phyloP scores from a whole-genome alignment of 257 asterid species.

The Nicotiana tomentosiformis region DNA sequence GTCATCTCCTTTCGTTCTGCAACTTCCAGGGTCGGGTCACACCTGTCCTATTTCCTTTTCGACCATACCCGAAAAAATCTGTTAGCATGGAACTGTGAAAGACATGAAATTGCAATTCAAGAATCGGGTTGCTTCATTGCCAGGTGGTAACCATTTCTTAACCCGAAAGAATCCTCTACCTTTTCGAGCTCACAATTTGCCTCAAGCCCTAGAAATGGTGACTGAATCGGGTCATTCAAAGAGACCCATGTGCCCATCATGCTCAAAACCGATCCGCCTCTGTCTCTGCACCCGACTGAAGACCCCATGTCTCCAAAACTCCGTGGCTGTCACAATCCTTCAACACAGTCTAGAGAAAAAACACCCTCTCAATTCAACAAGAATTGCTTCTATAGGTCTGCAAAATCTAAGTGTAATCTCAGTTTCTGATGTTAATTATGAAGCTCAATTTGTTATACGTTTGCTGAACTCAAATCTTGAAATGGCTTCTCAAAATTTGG shows the following conservation, averaged over 20 bases:
- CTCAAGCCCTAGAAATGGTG: conserved; percentile 38
- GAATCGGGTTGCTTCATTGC: not conserved
- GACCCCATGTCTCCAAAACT: conserved; percentile 43
- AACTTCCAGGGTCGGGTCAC: not conserved
- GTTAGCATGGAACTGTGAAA: not conserved
- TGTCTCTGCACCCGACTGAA: conserved; percentile 72
- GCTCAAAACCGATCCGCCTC: conserved; percentile 60
- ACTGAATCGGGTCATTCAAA: conserved; percentile 37
- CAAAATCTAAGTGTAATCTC: conserved; percentile 37
- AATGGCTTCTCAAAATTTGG: conserved; percentile 4
- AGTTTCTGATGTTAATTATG: conserved; percentile 59
- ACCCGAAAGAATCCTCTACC: conserved; percentile 18
- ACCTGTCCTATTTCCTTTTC: not conserved
- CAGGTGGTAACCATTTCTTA: conserved; percentile 12
- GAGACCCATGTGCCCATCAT: conserved; percentile 64
- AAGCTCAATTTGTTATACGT: conserved; percentile 45
- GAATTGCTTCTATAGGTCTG: conserved; percentile 65
- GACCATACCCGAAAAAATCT: not conserved
- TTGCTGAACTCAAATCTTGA: conserved; percentile 12
- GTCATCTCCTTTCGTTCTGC: not conserved
- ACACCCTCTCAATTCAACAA: conserved; percentile 75
- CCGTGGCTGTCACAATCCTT: conserved; percentile 64
- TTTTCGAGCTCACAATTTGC: not conserved
- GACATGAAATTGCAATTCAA: not conserved
- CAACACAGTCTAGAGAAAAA: conserved; percentile 74